A percentile compares a stretch with the other conserved stretches of the same genome.
Evolutionary conservation across 768 basidiomycete genomes (phyloP).

Genomic region (Hygrophoropsis aurantiaca): DNA sequence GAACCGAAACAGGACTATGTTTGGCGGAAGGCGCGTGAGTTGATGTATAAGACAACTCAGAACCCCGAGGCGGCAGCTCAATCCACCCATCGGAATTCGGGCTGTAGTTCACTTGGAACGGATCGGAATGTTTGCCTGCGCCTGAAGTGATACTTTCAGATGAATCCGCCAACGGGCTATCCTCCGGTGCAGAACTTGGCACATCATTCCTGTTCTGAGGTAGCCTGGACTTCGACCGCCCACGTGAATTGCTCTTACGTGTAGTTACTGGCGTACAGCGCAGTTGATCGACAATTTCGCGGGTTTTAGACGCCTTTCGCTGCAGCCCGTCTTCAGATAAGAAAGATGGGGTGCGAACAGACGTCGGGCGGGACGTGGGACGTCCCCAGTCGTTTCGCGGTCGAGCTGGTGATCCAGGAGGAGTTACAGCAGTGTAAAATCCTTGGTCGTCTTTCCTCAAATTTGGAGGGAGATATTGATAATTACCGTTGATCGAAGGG

Average conservation of each 20-base stretch:
- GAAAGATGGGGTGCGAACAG: conserved; percentile 47
- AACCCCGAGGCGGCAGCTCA: no score
- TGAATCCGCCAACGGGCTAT: no score
- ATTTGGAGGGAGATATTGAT: conserved; percentile 30
- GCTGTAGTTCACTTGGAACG: no score
- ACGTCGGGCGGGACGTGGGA: conserved; percentile 29
- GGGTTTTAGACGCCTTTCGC: conserved; percentile 51
- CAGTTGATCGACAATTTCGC: conserved; percentile 58
- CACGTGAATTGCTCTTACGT: conserved; percentile 11
- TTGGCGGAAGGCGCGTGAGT: no score
- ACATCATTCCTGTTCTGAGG: no score
- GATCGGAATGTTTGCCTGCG: no score
- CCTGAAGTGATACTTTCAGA: no score
- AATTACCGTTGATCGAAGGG: conserved; percentile 42
- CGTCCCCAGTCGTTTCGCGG: conserved; percentile 7
- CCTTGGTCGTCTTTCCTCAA: conserved; percentile 56
- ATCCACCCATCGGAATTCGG: no score
- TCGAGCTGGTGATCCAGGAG: conserved; percentile 12
- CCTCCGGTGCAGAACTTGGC: no score
- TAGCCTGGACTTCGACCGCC: conserved; percentile 9
- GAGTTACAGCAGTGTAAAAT: conserved; percentile 43
- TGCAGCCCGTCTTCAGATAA: conserved; percentile 39
- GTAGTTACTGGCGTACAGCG: conserved; percentile 32
- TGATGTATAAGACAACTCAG: no score
- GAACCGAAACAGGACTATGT: no score